Percentiles rank a stretch among this genome's conserved stretches.
Evolutionary conservation across 2,329 filamentous ascomycete species (phyloP).

Genomic region (Colletotrichum sojae): DNA sequence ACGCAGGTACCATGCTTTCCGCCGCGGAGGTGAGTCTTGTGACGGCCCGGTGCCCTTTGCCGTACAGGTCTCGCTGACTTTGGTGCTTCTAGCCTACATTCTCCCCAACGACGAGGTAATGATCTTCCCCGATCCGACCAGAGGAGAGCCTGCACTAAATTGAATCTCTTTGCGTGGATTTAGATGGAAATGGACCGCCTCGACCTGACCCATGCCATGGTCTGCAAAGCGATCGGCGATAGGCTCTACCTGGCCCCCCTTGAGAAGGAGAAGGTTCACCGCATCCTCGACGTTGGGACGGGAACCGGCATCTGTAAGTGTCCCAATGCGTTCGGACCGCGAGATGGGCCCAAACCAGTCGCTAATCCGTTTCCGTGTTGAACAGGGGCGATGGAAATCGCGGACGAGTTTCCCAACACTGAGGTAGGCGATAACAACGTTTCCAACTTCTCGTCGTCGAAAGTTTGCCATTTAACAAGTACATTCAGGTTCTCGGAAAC

Average conservation of each 20-base stretch:
- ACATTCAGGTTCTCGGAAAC: background rate
- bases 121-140: background rate
- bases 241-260: background rate
- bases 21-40: background rate
- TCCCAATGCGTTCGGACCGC: fast-evolving
- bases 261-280: background rate
- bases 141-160: background rate
- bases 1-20: background rate
- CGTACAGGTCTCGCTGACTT: background rate
- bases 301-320: background rate
- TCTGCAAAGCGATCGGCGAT: background rate
- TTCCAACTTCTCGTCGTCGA: background rate
- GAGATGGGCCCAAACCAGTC: background rate
- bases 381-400: background rate
- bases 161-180: too few relatives aligned
- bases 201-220: background rate
- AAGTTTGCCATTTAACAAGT: background rate
- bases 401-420: background rate
- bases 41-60: background rate
- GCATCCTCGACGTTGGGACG: background rate
- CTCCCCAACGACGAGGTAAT: background rate
- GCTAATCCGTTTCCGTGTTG: background rate
- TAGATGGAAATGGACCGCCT: background rate
- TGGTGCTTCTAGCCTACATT: background rate
- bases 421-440: background rate